Evolutionary conservation across 106 monocot genomes (phyloP), one percentile per base, ranked within the genome.

Genomic region (Narthecium ossifragum): DNA sequence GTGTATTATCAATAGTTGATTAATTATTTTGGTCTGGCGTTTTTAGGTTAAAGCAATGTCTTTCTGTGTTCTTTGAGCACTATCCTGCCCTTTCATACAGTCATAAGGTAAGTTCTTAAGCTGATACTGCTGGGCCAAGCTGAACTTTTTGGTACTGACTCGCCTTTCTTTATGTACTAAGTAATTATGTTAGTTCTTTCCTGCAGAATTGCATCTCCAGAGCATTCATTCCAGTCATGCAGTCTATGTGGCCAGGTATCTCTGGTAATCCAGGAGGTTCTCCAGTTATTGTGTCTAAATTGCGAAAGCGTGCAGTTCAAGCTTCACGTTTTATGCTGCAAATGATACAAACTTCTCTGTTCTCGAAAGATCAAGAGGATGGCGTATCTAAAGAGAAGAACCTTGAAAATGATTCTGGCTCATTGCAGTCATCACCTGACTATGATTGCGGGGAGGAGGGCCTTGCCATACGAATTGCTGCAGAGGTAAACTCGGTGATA

Each of bases 21-120:
- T 29, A 6, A 14, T 39, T 62, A 15, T 30, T 12, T 31, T 8
- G 18, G 14, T 55, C 9, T 15, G 17, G 34, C 1, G 6, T 20
- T 32, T 59, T 51, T 33, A 92, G 92, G 70, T 66, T 93, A 54
- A 90, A 81, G 43, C 96, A 98, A 70, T 98, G 96, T 50, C 71
- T 98, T 33, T 90, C 96, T 39, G 80, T 87, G 2, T 98, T 98
- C 73, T 98, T 98, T 52, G 86, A 98, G 63, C 82, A 98, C 58
- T 98, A 81, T 61, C 79, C 96, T 39, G 84, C 76, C 5, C 78
- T 98, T 6, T 84, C 87, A 38, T 29, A 18, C 36, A 57, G 33
- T 54, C 75, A 86, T 61, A 98, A 98, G 87, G 90, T 60, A 80
- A 82, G 78, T 70, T 53, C 23, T 13, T 10, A n/a, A n/a, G n/a